Evolutionary conservation across 129 eudicot genomes (phyloP), one percentile per base, ranked within the genome.

Genomic region (Ambrosia trifida): DNA sequence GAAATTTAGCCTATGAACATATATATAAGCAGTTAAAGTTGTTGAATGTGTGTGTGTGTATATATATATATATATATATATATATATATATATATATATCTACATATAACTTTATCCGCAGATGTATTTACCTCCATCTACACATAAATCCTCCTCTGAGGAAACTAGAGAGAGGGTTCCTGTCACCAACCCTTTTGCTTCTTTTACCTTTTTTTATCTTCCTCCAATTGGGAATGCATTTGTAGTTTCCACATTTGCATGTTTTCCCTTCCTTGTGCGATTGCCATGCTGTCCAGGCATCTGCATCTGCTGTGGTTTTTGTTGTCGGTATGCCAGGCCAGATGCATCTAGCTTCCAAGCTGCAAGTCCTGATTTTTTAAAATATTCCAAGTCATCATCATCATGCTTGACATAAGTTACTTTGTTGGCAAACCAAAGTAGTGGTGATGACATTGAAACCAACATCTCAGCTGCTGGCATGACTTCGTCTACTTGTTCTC

Each of bases 71-170:
- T n/a, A n/a, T n/a, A n/a, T n/a, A n/a, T n/a, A n/a, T n/a, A n/a
- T n/a, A n/a, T n/a, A n/a, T n/a, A n/a, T n/a, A n/a, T 53, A 3
- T 33, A 24, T 30, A 45, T 45, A 8, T 73, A 47, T 73, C 49
- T 32, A 14, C 62, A 61, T 45, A 62, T 47, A 33, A 52, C 40
- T 46, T 33, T 63, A 73, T 33, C 53, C 58, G 40, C 53, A 49
- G 32, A 18, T 50, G 43, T 33, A 64, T 62, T 73, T 51, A 74
- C 71, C 71, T 73, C 78, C 78, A 73, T 50, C 70, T 47, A n/a
- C 17, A 32, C 72, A 74, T 38, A 50, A 52, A 1, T 6, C 53
- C 78, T 40, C 65, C 76, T 45, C 76, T 44, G 32, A 7, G 19
- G 35, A 60, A 72, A 60, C 69, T 59, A 72, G 19, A 72, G 10